Conservation (phyloP, 768 basidiomycete species). For the Agrocybe praecox region DNA sequence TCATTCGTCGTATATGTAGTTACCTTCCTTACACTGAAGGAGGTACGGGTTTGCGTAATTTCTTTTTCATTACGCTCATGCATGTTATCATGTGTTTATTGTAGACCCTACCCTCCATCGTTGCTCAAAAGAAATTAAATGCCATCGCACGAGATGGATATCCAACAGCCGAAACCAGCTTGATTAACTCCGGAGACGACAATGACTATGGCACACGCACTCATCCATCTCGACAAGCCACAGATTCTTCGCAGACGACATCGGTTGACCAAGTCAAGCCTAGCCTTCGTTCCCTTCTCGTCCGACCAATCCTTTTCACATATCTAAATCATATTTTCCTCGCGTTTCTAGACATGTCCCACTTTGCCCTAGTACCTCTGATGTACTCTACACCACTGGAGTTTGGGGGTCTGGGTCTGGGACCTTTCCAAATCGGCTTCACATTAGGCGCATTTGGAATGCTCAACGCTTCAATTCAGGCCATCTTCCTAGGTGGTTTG, state of each 20-base stretch:
- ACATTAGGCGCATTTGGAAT: constrained; percentile 38
- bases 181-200: constrained; percentile 7
- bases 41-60: constrained; percentile 30
- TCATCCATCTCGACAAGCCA: not conserved
- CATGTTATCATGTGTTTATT: too few relatives aligned
- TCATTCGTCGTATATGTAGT: constrained; percentile 36
- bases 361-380: constrained; percentile 39
- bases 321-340: constrained; percentile 35
- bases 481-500: constrained; percentile 16
- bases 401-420: constrained; percentile 67
- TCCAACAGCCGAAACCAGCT: constrained; percentile 7
- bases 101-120: constrained; percentile 34
- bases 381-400: constrained; percentile 59
- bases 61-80: not conserved
- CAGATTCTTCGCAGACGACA: constrained; percentile 1
- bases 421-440: constrained; percentile 63
- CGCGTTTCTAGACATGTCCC: constrained; percentile 39
- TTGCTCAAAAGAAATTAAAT: constrained; percentile 9
- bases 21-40: constrained; percentile 43
- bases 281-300: constrained; percentile 25
- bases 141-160: not conserved
- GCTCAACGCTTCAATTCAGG: constrained; percentile 16
- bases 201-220: constrained; percentile 11
- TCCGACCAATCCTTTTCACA: constrained; percentile 30
- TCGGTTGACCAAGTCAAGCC: constrained; percentile 10